phyloP scores from a whole-genome alignment of 2,329 filamentous ascomycete genomes.

The Calonectria pseudoreteaudii region DNA sequence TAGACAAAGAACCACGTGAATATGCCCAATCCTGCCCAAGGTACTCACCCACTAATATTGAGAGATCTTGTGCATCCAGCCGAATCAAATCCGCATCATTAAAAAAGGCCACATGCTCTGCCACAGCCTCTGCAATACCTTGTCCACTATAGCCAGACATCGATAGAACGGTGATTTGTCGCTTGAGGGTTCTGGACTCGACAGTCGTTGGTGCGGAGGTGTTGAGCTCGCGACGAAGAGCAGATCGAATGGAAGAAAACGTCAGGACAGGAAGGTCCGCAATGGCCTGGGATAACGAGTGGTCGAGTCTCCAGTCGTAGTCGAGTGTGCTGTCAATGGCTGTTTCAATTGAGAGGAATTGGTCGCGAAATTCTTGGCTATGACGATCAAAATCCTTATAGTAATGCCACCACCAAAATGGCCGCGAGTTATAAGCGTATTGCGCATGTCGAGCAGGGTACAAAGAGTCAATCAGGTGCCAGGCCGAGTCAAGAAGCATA shows the following conservation, averaged over 20 bases:
- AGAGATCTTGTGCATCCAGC: constrained; percentile 77
- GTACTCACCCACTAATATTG: constrained; percentile 76
- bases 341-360: constrained; percentile 41
- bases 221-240: constrained; percentile 45
- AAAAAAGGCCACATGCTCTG: constrained; percentile 71
- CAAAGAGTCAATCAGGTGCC: constrained; percentile 49
- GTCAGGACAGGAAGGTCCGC: constrained; percentile 49
- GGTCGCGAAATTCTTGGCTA: constrained; percentile 45
- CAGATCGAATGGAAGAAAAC: constrained; percentile 45
- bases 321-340: constrained; percentile 44
- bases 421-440: constrained; percentile 49
- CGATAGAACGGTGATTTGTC: constrained; percentile 53
- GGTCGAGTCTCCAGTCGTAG: constrained; percentile 47
- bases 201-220: constrained; percentile 43
- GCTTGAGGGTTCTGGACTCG: constrained; percentile 48
- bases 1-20: constrained; percentile 61
- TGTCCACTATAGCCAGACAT: constrained; percentile 54
- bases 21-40: constrained; percentile 71
- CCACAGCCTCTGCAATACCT: constrained; percentile 59
- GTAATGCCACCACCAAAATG: constrained; percentile 56
- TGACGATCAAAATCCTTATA: constrained; percentile 49
- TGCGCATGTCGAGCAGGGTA: constrained; percentile 49
- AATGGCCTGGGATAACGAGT: constrained; percentile 50
- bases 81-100: constrained; percentile 75
- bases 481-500: constrained; percentile 53